Percentiles rank a stretch among this genome's conserved stretches.
Evolutionary conservation across 2,329 filamentous ascomycete genomes (phyloP).

Genomic region (Fusarium algeriense): DNA sequence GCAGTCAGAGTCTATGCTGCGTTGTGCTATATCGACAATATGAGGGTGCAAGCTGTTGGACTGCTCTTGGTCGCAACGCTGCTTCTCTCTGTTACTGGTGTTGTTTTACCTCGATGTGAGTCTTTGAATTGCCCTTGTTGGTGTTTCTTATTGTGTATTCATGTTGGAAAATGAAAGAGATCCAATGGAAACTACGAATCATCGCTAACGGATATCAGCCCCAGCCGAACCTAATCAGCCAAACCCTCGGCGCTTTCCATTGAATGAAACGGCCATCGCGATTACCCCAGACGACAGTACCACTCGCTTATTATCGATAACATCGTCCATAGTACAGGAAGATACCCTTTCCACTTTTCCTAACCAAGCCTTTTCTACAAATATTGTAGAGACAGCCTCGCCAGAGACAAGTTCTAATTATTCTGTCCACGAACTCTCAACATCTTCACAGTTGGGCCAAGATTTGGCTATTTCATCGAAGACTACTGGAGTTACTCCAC

Average conservation of each 20-base stretch:
- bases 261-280: constrained; percentile 27
- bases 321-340: not conserved
- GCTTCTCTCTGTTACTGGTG: constrained; percentile 24
- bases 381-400: not conserved
- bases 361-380: not conserved
- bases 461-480: not conserved
- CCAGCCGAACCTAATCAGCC: constrained; percentile 21
- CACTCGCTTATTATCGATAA: constrained; percentile 26
- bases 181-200: not conserved
- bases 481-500: not conserved
- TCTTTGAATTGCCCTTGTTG: not conserved
- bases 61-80: constrained; percentile 38
- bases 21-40: constrained; percentile 23
- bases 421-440: not conserved
- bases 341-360: not conserved
- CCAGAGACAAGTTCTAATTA: not conserved
- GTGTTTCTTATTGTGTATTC: not conserved
- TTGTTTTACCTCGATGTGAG: constrained; percentile 38
- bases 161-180: not conserved
- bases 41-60: constrained; percentile 35
- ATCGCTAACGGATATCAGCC: constrained; percentile 11
- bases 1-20: not conserved
- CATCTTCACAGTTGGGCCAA: not conserved
- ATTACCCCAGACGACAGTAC: constrained; percentile 20
- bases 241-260: constrained; percentile 26